phyloP scores from a whole-genome alignment of 1,139 yeast species.

The Taiozyma sp. region DNA sequence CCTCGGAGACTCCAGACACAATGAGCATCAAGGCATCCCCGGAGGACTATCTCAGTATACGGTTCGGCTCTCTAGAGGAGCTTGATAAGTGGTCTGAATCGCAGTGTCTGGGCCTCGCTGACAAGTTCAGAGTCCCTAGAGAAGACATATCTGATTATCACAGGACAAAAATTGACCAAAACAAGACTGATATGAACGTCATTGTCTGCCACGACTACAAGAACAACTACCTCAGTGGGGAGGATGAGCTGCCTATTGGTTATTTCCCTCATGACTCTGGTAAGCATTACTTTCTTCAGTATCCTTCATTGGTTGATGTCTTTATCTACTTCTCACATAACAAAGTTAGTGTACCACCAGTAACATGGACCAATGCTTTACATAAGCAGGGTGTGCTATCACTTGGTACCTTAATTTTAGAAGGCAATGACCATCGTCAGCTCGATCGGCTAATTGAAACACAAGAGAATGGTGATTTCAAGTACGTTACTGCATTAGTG shows the following conservation, averaged over 20 bases:
- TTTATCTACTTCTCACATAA: constrained; percentile 37
- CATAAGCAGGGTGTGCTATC: constrained; percentile 33
- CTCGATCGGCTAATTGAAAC: constrained; percentile 26
- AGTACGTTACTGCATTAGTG: constrained; percentile 24
- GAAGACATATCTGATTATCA: constrained; percentile 22
- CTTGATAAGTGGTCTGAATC: constrained; percentile 1
- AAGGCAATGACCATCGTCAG: constrained; percentile 26
- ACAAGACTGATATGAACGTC: constrained; percentile 9
- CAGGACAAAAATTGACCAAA: constrained; percentile 62
- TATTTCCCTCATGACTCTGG: constrained; percentile 33
- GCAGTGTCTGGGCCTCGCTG: constrained; percentile 1
- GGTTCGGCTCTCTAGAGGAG: constrained; percentile 1
- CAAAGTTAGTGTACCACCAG: constrained; percentile 33
- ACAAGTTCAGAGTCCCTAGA: constrained; percentile 15
- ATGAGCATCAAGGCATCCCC: neutral
- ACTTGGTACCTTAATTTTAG: constrained; percentile 33
- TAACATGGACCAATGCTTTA: constrained; percentile 32
- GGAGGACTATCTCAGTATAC: constrained; percentile 1
- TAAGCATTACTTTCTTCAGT: constrained; percentile 31
- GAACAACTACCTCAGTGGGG: constrained; percentile 30
- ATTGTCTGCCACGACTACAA: constrained; percentile 35
- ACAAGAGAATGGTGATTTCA: constrained; percentile 22
- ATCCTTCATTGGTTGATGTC: constrained; percentile 31
- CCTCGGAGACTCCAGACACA: neutral
- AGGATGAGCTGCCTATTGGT: constrained; percentile 31